Base-by-base conservation (phyloP, 2,329 filamentous ascomycete species). In the Arachnopeziza araneosa region DNA sequence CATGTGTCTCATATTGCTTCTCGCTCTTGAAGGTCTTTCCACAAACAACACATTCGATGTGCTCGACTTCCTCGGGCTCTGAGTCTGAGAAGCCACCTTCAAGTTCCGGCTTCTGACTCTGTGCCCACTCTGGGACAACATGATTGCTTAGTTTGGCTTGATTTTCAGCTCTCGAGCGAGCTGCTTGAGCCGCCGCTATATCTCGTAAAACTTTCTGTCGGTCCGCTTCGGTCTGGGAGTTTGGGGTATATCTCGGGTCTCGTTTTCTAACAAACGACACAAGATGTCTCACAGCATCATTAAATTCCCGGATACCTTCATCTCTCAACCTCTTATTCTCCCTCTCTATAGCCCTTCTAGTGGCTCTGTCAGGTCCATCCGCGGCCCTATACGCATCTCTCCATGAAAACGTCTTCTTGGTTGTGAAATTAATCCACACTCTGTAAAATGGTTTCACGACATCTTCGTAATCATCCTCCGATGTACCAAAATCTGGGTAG, bases 201-300 rank as follows among this genome's bases (percentile, higher is more conserved):
- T 91, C 87, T 24, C 92, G 85, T 55, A 96, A 77, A 2, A 83
- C 79, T 71, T 90, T 87, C 70, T 96, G 91, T 26, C 93, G 85
- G 68, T 97, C 89, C 12, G 84, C 86, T 68, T 96, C 89, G 21
- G 85, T 89, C 70, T 93, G 89, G 0, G 80, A 83, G 67, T 91
- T 93, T 24, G 86, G 83, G 6, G 89, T 81, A 71, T 91, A 96
- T 51, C 95, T 85, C 0, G 92, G 91, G 71, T 99, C 95, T 36
- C 95, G 84, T 76, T 96, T 98, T 66, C 91, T 87, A 19, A 93
- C 89, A 74, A 98, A 98, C 1, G 86, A 82, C 1, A 98, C 89
- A 14, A 99, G 80, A 7, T 91, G 90, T 59, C 91, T 80, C 30
- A 99, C 91, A 2, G 92, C 89, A 62, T 96, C 92, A 74, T 97